Evolutionary conservation across 176 grass and related monocot genomes (phyloP), one percentile per base, ranked within the genome.

Genomic region (Bolboschoenus planiculmis): DNA sequence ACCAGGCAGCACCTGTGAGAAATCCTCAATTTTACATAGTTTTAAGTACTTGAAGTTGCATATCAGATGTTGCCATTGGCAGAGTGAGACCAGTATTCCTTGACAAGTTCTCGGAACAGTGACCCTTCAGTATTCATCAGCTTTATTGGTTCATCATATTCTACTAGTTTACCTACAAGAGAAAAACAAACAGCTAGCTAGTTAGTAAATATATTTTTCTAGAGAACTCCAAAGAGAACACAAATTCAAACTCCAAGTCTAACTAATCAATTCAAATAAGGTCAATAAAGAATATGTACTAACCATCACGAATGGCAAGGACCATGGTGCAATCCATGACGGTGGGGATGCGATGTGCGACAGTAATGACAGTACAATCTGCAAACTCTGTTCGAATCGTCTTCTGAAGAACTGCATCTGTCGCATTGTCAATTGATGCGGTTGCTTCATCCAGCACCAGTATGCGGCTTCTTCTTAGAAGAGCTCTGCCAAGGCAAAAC

Each of bases 401-500:
- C 64, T 91, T 98, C 60, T 98, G 92, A 87, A 98, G 90, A 75
- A 98, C 84, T 4, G 80, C 90, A 85, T 99, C 96, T 21, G 96
- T 99, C 13, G 91, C 84, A 40, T 99, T 99, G 56, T 99, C 95
- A 29, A 98, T 90, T 30, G 95, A 98, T 5, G 90, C 87, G 2
- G 95, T 95, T 23, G 95, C 92, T 85, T 95, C 95, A 34, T 98
- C 95, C 0, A 98, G 89, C 50, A 98, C 95, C 81, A 98, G 78
- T 66, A 98, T 90, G 2, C 75, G 87, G 0, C 90, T 90, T 82
- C 82, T 88, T 81, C 91, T 95, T 61, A 95, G 47, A 79, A 98
- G 90, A 54, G 89, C 79, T 30, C 95, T 92, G 1, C 95, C 95
- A 60, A 98, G 88, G 75, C 95, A 98, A 39, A 98, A 95, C 44